Base-by-base conservation (phyloP, 331 rosid species). In the Rosa hybrid region DNA sequence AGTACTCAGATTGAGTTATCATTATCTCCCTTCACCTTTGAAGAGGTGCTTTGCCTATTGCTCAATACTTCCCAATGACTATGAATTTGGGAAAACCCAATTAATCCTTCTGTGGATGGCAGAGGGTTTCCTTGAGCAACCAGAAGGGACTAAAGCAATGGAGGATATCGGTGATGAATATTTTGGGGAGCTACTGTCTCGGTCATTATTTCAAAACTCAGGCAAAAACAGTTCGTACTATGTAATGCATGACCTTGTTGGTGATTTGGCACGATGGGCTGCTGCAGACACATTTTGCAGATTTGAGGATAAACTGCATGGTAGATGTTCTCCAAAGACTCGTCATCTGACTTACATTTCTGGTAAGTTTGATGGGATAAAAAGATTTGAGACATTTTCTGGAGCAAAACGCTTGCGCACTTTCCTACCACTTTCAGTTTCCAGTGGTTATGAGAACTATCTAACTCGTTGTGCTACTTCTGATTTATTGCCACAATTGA, bases 81-180 rank as follows among this genome's bases (percentile, higher is more conserved):
- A 62, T 59, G 62, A 63, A 45, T 76, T 62, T 46, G 44, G 51
- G 16, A 60, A 46, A 4, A 21, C 21, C 1, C 57, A 76, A 6
- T 45, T 62, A 16, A 63, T 76, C 34, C 39, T 76, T 25, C 5
- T 76, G 16, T 30, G 34, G 34, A 30, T 30, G 34, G 34, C 34
- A 30, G 34, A 30, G 34, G 34, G 34, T 30, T 30, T 73, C 14
- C 80, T 76, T 76, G 67, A 46, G 20, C 75, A 60, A 2, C 51
- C 72, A 59, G 38, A 68, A 13, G 21, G 25, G 27, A 63, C 23
- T 46, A 79, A 75, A 41, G 21, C 6, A 23, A 51, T 69, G 54
- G 81, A 83, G 51, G 83, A 79, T 23, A 65, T 63, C 9, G 86
- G 83, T 1, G 60, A 54, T 9, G 74, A 83, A 12, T 83, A 72